These are phyloP conservation scores for Ascochyta rabiei DNA, from an alignment of 2,329 filamentous ascomycete genomes.

Conservation along the genomic window DNA sequence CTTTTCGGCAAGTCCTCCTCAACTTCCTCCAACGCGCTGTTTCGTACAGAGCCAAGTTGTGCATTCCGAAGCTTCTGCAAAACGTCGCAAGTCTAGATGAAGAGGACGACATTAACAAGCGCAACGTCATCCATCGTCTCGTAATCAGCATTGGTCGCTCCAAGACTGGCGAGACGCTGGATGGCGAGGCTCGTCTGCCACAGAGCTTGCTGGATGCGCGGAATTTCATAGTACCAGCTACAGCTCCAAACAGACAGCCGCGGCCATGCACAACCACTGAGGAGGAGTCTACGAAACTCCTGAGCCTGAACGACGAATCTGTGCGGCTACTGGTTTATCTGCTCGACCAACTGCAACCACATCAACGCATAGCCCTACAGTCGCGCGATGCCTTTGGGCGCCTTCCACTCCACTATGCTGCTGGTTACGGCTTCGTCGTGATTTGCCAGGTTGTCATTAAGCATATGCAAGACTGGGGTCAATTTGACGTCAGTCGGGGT, in stretches of 20 bases:
- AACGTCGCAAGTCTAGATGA: conserved; percentile 78
- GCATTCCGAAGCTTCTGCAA: conserved; percentile 72
- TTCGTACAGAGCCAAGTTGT: conserved; percentile 69
- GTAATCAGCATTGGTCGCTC: conserved; percentile 90
- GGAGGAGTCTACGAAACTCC: conserved; percentile 63
- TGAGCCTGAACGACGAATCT: conserved; percentile 73
- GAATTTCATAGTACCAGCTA: conserved; percentile 80
- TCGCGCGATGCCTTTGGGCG: conserved; percentile 80
- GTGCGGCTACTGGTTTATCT: conserved; percentile 69
- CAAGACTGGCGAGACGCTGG: conserved; percentile 59
- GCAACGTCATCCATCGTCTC: conserved; percentile 90
- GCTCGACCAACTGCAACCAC: conserved; percentile 70
- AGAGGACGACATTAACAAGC: conserved; percentile 88
- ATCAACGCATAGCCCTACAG: conserved; percentile 71
- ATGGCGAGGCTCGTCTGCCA: conserved; percentile 58
- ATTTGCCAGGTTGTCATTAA: conserved; percentile 87
- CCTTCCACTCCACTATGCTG: conserved; percentile 88
- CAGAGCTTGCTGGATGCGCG: conserved; percentile 61
- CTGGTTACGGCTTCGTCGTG: conserved; percentile 92
- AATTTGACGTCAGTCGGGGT: conserved; percentile 82
- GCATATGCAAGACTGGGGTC: conserved; percentile 85
- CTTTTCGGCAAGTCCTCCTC: conserved; percentile 71
- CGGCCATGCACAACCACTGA: conserved; percentile 70
- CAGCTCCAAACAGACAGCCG: conserved; percentile 68
- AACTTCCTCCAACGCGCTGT: conserved; percentile 81